Base-by-base conservation (phyloP, 306 rosid genomes). In the Ziziphus jujuba region DNA sequence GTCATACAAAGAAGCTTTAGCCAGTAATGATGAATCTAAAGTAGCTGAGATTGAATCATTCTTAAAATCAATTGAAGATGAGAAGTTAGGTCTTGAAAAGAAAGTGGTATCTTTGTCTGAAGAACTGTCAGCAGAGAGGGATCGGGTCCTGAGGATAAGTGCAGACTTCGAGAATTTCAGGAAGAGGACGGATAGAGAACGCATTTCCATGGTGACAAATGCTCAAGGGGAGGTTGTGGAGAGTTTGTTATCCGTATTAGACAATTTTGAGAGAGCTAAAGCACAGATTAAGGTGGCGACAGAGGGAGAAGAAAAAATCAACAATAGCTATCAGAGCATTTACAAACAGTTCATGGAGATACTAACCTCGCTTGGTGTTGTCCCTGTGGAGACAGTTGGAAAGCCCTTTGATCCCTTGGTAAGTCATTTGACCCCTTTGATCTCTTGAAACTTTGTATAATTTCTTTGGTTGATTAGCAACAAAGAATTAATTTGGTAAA, bases 241-340 rank as follows among this genome's bases (percentile, higher is more conserved):
- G 86, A 86, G 85, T 72, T 78, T 92, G 66, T 84, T 92, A 71
- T 54, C 82, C 17, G 90, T 92, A 13, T 58, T 92, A 77, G 98
- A 92, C 84, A 92, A 92, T 81, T 92, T 92, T 71, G 98, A 92
- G 88, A 90, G 98, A 77, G 98, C 98, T 38, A 90, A 84, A 81
- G 0, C 87, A 56, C 97, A 89, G 78, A 86, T 92, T 49, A 92
- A 92, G 77, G 81, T 90, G 76, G 98, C 86, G 82, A 90, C 91
- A 9, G 97, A 89, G 77, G 97, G 85, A 65, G 98, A 92, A 62
- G 93, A 87, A 76, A 92, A 90, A 82, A 83, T 92, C 82, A 90
- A 54, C 79, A 89, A 83, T 75, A 92, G 98, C 81, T 92, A 92
- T 72, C 98, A 90, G 73, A 89, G 93, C 80, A 92, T 92, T 71